Percentiles rank a stretch among this genome's conserved stretches.
Evolutionary conservation across 2,329 filamentous ascomycete genomes (phyloP).

Genomic region (Colletotrichum melonis): DNA sequence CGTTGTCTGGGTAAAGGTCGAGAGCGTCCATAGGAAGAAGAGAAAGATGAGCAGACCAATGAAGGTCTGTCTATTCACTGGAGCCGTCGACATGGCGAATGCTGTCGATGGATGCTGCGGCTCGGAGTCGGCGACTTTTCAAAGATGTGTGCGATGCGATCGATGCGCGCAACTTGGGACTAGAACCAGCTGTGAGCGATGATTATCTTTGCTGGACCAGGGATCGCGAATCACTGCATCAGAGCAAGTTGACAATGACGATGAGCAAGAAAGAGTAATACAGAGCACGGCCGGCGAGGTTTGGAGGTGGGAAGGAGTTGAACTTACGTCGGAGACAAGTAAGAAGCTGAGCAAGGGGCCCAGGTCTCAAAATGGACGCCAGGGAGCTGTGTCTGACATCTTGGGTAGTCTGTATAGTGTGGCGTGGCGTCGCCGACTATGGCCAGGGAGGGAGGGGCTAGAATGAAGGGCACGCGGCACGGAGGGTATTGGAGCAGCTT

Average conservation of each 20-base stretch:
- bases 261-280: no score
- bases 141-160: neutral
- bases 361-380: neutral
- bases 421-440: neutral
- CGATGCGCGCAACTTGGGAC: neutral
- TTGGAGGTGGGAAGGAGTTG: neutral
- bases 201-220: neutral
- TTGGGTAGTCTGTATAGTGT: neutral
- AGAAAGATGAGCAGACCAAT: slow-evolving; percentile 13
- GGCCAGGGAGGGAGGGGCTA: slow-evolving; percentile 1
- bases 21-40: slow-evolving; percentile 31
- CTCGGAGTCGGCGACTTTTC: neutral
- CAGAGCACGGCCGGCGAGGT: neutral
- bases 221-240: neutral
- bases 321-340: slow-evolving; percentile 1
- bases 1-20: slow-evolving; percentile 13
- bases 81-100: slow-evolving; percentile 3
- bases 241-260: neutral
- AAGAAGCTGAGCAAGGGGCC: slow-evolving; percentile 17
- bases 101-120: neutral
- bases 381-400: slow-evolving; percentile 11
- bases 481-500: neutral
- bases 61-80: slow-evolving; percentile 26
- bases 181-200: neutral
- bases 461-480: neutral